Evolutionary conservation across 2,329 filamentous ascomycete species (phyloP).

Genomic region (Colletotrichum spinosum): DNA sequence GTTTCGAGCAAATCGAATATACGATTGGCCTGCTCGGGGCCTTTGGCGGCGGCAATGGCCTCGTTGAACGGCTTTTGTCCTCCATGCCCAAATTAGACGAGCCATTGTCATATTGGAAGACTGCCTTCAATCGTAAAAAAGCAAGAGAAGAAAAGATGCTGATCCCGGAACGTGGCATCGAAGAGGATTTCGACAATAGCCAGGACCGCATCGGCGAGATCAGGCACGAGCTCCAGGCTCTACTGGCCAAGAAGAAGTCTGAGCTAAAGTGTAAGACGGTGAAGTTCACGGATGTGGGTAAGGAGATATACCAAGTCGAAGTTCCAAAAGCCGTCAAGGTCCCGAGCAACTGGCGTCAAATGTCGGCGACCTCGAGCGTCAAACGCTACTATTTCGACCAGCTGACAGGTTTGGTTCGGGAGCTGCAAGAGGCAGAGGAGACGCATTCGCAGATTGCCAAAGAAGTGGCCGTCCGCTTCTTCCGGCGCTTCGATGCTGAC

Average conservation of each 20-base stretch:
- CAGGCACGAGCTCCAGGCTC: constrained; percentile 75
- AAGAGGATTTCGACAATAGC: constrained; percentile 91
- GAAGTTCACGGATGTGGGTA: constrained; percentile 87
- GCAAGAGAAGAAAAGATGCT: constrained; percentile 85
- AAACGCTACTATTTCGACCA: constrained; percentile 95
- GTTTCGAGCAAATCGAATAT: constrained; percentile 97
- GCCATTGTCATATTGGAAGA: constrained; percentile 86
- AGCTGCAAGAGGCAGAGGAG: constrained; percentile 94
- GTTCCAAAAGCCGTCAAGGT: constrained; percentile 87
- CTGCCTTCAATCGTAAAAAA: constrained; percentile 86
- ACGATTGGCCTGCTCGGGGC: constrained; percentile 84
- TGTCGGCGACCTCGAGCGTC: constrained; percentile 91
- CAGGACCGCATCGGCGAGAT: constrained; percentile 81
- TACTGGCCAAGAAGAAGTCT: constrained; percentile 78
- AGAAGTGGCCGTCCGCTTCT: constrained; percentile 86
- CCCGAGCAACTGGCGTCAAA: constrained; percentile 91
- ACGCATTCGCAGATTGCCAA: constrained; percentile 92
- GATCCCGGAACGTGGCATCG: constrained; percentile 87
- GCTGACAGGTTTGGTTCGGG: constrained; percentile 82
- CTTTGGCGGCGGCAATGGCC: constrained; percentile 80
- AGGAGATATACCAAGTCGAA: constrained; percentile 97
- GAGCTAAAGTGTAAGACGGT: constrained; percentile 80
- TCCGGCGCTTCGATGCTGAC: constrained; percentile 86
- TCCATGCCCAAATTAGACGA: constrained; percentile 87
- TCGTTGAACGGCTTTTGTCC: constrained; percentile 85